phyloP scores from a whole-genome alignment of 2,329 filamentous ascomycete species.

The Scortechinia acanthostroma region DNA sequence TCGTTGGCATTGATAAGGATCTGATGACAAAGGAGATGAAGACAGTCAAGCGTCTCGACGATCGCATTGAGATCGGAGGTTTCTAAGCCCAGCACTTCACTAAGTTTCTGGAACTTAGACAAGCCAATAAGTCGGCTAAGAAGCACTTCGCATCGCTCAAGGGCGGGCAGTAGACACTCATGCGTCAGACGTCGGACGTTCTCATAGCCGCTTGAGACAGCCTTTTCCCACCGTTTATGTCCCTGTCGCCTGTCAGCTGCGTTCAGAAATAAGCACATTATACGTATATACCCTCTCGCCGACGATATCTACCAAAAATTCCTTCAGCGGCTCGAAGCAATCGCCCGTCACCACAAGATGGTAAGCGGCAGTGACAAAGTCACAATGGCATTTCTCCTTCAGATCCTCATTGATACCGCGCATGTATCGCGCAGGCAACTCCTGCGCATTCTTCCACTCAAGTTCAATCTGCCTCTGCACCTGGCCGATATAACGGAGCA shows the following conservation, averaged over 20 bases:
- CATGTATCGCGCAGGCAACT: conserved; percentile 44
- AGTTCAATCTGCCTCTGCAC: conserved; percentile 43
- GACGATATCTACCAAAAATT: conserved; percentile 54
- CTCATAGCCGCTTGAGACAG: conserved; percentile 44
- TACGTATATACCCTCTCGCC: conserved; percentile 32
- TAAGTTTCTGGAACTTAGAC: conserved; percentile 43
- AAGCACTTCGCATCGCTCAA: conserved; percentile 49
- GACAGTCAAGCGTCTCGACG: conserved; percentile 40
- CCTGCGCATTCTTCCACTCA: conserved; percentile 47
- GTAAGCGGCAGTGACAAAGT: conserved; percentile 45
- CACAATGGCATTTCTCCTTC: conserved; percentile 40
- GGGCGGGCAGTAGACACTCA: conserved; percentile 51
- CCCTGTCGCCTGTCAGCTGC: conserved; percentile 31
- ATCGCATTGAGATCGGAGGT: conserved; percentile 30
- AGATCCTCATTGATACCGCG: conserved; percentile 45
- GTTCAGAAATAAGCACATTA: not conserved
- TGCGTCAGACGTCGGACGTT: conserved; percentile 46
- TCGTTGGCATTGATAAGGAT: conserved; percentile 40
- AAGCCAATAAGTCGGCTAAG: conserved; percentile 49
- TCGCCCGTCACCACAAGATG: conserved; percentile 54
- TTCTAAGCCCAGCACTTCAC: conserved; percentile 31
- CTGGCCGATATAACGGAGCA: conserved; percentile 50
- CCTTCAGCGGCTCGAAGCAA: conserved; percentile 43
- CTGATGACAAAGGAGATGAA: conserved; percentile 45
- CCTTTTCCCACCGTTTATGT: conserved; percentile 57